Evolutionary conservation across 2,329 filamentous ascomycete species (phyloP).

Genomic region (Rugonectria rugulosa): DNA sequence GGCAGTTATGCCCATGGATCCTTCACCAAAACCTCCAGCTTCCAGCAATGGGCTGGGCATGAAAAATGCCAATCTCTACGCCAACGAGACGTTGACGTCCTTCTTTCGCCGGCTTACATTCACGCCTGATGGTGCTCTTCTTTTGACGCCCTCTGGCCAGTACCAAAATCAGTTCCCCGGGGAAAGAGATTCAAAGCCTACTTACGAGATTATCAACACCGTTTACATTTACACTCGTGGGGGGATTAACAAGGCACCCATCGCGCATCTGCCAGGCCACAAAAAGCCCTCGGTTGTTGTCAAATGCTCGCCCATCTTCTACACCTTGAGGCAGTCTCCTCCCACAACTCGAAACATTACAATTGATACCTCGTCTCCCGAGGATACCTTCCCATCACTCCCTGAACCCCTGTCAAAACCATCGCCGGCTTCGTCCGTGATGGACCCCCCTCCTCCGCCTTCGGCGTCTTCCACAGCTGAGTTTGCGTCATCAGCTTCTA

Average conservation of each 20-base stretch:
- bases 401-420: conserved; percentile 81
- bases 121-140: conserved; percentile 90
- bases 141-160: conserved; percentile 94
- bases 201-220: conserved; percentile 91
- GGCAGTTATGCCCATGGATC: conserved; percentile 92
- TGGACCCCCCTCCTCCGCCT: conserved; percentile 82
- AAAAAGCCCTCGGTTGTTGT: conserved; percentile 98
- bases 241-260: conserved; percentile 94
- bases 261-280: conserved; percentile 93
- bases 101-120: conserved; percentile 96
- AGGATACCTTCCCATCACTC: conserved; percentile 82
- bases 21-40: conserved; percentile 80
- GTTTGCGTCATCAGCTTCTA: conserved; percentile 60
- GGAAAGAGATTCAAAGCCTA: conserved; percentile 73
- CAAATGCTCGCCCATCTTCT: conserved; percentile 90
- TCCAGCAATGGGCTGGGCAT: conserved; percentile 66
- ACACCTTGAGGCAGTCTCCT: conserved; percentile 75
- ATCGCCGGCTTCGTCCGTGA: conserved; percentile 65
- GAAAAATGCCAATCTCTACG: conserved; percentile 89
- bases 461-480: conserved; percentile 56
- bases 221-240: conserved; percentile 98
- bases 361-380: conserved; percentile 88
- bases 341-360: conserved; percentile 86
- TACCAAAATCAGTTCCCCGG: conserved; percentile 81
- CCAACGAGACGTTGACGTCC: conserved; percentile 94